Conservation (phyloP, 176 grass and related monocot genomes). For the Musa itinerans region DNA sequence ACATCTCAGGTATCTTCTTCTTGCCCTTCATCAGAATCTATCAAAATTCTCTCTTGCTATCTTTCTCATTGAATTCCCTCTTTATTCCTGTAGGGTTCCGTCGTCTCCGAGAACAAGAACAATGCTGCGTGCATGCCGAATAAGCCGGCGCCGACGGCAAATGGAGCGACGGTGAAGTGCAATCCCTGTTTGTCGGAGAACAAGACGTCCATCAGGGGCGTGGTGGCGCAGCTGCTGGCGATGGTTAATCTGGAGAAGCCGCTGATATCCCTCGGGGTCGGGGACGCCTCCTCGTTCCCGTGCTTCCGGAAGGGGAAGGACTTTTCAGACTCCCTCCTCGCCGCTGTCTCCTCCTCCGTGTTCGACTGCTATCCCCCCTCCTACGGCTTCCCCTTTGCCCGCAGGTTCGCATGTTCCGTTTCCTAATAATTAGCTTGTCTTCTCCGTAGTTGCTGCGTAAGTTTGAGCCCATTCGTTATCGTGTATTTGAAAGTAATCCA, state of each 20-base stretch:
- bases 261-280: constrained; percentile 79
- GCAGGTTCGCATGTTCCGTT: constrained; percentile 33
- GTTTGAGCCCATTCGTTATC: no score
- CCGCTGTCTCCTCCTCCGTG: constrained; percentile 24
- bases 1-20: constrained; percentile 26
- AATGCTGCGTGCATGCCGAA: no score
- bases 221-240: constrained; percentile 44
- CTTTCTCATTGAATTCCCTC: neutral
- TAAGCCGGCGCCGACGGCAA: neutral
- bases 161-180: constrained; percentile 24
- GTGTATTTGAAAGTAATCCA: no score
- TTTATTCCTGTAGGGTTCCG: neutral
- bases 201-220: constrained; percentile 65
- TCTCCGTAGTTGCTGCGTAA: no score
- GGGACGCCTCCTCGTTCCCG: constrained; percentile 55
- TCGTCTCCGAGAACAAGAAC: neutral
- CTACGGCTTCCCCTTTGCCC: constrained; percentile 47
- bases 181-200: constrained; percentile 49
- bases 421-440: neutral
- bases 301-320: constrained; percentile 59
- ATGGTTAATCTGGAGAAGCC: constrained; percentile 4
- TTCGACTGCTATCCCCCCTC: constrained; percentile 88
- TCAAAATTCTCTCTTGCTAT: neutral
- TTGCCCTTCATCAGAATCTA: neutral
- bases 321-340: constrained; percentile 42